Conservation (phyloP, 2,329 filamentous ascomycete genomes). For the Aureobasidium pullulans region DNA sequence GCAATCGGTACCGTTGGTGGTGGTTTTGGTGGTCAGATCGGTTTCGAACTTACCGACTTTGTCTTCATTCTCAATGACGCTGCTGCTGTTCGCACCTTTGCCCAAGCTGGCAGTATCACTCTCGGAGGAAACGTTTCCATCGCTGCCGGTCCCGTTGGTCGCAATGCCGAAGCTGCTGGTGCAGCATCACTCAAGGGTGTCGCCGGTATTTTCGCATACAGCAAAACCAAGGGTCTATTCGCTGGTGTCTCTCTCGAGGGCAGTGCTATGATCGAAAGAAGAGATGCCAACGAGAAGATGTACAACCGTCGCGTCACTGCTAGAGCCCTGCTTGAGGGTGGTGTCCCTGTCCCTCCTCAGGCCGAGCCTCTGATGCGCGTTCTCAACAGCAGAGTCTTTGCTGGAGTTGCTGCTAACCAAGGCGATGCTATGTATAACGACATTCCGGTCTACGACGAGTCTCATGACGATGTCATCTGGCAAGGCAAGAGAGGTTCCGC, state of each 20-base stretch:
- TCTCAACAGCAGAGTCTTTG: slow-evolving; percentile 78
- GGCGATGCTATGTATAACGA: slow-evolving; percentile 85
- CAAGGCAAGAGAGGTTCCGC: slow-evolving; percentile 65
- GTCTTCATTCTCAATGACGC: slow-evolving; percentile 97
- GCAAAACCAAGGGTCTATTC: slow-evolving; percentile 95
- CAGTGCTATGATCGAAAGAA: slow-evolving; percentile 83
- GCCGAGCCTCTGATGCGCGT: slow-evolving; percentile 79
- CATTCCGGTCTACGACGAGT: slow-evolving; percentile 77
- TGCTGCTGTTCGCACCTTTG: slow-evolving; percentile 84
- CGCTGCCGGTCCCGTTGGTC: slow-evolving; percentile 84
- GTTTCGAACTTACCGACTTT: slow-evolving; percentile 84
- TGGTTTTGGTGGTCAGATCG: slow-evolving; percentile 79
- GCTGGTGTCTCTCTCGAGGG: slow-evolving; percentile 93
- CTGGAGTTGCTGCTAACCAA: slow-evolving; percentile 48
- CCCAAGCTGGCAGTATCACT: slow-evolving; percentile 83
- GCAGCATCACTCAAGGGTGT: slow-evolving; percentile 85
- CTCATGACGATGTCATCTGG: slow-evolving; percentile 77
- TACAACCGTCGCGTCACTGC: slow-evolving; percentile 81
- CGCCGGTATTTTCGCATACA: slow-evolving; percentile 91
- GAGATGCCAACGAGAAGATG: slow-evolving; percentile 94
- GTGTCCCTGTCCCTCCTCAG: slow-evolving; percentile 68
- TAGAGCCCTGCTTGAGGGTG: slow-evolving; percentile 70
- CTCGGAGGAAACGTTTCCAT: slow-evolving; percentile 94
- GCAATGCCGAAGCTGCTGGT: slow-evolving; percentile 92
- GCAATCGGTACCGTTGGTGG: slow-evolving; percentile 75